A percentile compares a stretch with the other conserved stretches of the same genome.
phyloP scores from a whole-genome alignment of 106 monocot genomes.

The Gastrodia elata region DNA sequence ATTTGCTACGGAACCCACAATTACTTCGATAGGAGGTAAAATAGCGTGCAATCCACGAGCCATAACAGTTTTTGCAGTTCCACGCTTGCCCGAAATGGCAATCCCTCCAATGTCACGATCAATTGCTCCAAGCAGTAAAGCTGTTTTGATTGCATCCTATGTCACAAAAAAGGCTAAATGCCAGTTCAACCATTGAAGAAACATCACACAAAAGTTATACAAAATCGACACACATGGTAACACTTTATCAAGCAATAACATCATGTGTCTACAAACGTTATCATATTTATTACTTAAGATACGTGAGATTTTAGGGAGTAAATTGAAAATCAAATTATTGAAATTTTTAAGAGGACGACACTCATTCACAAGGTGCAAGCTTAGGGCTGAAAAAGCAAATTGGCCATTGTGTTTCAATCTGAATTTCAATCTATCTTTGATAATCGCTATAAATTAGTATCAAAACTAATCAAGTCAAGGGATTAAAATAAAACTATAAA shows the following conservation, averaged over 20 bases:
- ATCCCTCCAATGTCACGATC: conserved; percentile 97
- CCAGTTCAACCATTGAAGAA: background rate
- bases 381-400: background rate
- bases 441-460: background rate
- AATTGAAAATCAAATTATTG: background rate
- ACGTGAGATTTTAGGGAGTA: background rate
- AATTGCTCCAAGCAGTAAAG: conserved; percentile 85
- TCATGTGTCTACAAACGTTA: background rate
- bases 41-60: conserved; percentile 95
- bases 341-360: background rate
- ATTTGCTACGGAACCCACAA: conserved; percentile 79
- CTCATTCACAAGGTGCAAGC: background rate
- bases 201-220: background rate
- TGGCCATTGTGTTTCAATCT: background rate
- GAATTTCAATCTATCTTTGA: background rate
- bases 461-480: background rate
- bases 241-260: background rate
- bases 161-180: background rate
- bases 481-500: too few species aligned
- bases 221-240: background rate
- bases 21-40: conserved; percentile 95
- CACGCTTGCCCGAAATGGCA: conserved; percentile 91
- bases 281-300: background rate
- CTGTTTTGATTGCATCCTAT: conserved; percentile 96
- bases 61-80: conserved; percentile 96